Evolutionary conservation across 176 grass and related monocot genomes (phyloP), one percentile per base, ranked within the genome.

Genomic region (Panicum miliaceum): DNA sequence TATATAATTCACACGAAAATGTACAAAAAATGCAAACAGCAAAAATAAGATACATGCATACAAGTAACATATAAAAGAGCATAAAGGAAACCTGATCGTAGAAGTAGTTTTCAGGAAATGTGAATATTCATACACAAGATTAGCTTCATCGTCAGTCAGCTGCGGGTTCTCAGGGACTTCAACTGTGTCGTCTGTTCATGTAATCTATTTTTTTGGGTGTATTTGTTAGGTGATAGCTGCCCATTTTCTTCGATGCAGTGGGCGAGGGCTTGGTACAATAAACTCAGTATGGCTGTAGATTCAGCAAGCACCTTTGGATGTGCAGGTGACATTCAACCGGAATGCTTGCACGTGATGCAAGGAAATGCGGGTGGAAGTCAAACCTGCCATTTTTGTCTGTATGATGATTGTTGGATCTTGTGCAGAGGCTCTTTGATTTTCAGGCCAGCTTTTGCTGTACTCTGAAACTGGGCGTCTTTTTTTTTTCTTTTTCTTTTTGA

Each of bases 31-130:
- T 60, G 74, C 66, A 32, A 66, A 78, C 59, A 15, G 4, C 68
- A 29, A 86, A 88, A 82, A 88, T 88, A 83, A 86, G 41, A 71
- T 67, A 60, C 16, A 70, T 64, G 19, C 36, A 66, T 80, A 80
- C 20, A 12, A 40, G 34, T 57, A 69, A 69, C 27, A 75, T 77
- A 40, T 23, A 56, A 4, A 71, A 82, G 76, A 78, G 54, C 48
- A 29, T 72, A 78, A 52, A 77, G 26, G 15, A 58, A 62, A 71
- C 37, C 13, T 16, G 32, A 67, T 56, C 2, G 29, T 77, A 72
- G 77, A 66, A 67, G 27, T 60, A 86, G 72, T 73, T 52, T 12
- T 54, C 7, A 71, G 82, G 47, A 32, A 66, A 85, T 91, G 77
- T 88, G 82, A 91, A 88, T 91, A 85, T 82, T 37, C 53, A 15